Base-by-base conservation (phyloP, 768 basidiomycete genomes). In the Auriscalpium microsporum region DNA sequence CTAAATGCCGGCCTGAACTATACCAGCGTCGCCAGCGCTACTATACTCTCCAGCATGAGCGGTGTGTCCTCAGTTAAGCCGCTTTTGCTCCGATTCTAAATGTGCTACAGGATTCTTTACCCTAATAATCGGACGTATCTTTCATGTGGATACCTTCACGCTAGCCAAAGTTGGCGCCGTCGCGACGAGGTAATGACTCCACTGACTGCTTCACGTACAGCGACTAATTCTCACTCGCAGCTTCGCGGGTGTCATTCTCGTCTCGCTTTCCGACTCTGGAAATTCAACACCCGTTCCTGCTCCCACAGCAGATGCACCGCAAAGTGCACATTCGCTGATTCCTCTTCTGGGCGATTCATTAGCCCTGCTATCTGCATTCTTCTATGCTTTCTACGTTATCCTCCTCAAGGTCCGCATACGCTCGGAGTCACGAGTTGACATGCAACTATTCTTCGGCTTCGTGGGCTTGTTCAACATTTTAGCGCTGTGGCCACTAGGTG, bases 391-490 rank as follows among this genome's bases (percentile, higher is more conserved):
- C 47, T 98, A 98, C 69, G 84, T 94, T 45, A 86, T 87, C 59
- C 75, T 95, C 49, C 78, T 98, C 64, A 98, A 97, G 70, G 87
- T 94, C 46, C 82, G 82, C 54, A 87, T 96, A 52, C 81, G 79
- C 45, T 77, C 78, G 37, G 91, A 94, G 65, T 86, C 87, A 5
- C 79, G 91, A 53, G 80, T 94, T 62, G 84, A 94, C 67, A 94
- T 94, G 93, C 88, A 92, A 60, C 75, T 94, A 33, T 94, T 96
- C 74, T 94, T 96, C 64, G 94, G 94, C 21, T 95, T 90, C 60
- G 92, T 95, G 28, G 92, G 94, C 10, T 72, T 92, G 13, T 90
- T 90, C 74, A 95, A 90, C 67, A 81, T 91, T 65, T 57, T 87
- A 5, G 67, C 74, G 14, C 81, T 81, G 56, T 88, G 90, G 83